phyloP scores from a whole-genome alignment of 257 asterid genomes.

The Solanum acaule region DNA sequence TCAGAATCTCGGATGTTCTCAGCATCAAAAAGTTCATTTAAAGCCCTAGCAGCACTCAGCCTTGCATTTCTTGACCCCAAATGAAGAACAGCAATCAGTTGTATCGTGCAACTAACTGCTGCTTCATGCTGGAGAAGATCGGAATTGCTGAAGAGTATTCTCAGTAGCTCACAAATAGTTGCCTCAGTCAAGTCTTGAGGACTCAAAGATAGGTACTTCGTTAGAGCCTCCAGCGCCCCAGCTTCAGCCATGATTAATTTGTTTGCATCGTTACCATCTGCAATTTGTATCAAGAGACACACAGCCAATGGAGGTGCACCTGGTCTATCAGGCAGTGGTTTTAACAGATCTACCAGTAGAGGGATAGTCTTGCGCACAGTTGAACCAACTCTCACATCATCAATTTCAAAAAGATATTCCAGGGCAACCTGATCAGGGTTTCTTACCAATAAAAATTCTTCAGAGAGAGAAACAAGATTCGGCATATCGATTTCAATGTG shows the following conservation, averaged over 20 bases:
- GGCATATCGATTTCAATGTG: constrained; percentile 56
- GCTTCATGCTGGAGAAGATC: constrained; percentile 54
- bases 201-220: constrained; percentile 73
- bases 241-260: constrained; percentile 83
- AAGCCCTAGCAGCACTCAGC: constrained; percentile 68
- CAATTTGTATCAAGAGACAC: constrained; percentile 60
- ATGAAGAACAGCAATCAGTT: constrained; percentile 81
- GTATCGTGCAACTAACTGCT: constrained; percentile 55
- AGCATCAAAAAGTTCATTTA: constrained; percentile 57
- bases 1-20: constrained; percentile 62
- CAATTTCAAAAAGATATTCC: constrained; percentile 54
- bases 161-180: constrained; percentile 59
- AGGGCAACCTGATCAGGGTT: constrained; percentile 69
- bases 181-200: constrained; percentile 80
- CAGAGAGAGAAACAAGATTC: constrained; percentile 53
- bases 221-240: constrained; percentile 68
- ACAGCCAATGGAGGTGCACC: constrained; percentile 75
- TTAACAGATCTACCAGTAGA: constrained; percentile 70
- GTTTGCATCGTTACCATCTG: constrained; percentile 61
- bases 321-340: constrained; percentile 78
- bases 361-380: constrained; percentile 64
- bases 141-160: constrained; percentile 57
- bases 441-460: constrained; percentile 58
- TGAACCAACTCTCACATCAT: constrained; percentile 66
- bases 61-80: constrained; percentile 83